Base-by-base conservation (phyloP, 2,329 filamentous ascomycete species). In the Apiospora malaysiana region DNA sequence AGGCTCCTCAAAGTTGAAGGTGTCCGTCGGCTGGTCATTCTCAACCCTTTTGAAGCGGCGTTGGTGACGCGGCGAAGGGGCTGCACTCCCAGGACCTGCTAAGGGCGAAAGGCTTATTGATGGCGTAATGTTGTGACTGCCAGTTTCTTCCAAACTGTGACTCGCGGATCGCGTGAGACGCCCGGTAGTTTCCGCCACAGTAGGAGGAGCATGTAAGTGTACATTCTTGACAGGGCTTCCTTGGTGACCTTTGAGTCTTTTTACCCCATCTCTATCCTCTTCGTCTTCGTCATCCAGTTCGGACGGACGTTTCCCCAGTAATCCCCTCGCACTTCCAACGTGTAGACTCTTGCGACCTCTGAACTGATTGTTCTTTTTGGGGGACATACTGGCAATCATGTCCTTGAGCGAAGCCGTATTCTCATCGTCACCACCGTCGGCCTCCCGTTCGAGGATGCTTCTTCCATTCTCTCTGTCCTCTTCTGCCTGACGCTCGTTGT, bases 151-250 rank as follows among this genome's bases (percentile, higher is more conserved):
- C 46, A 87, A 74, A 74, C 83, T 86, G 75, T 82, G 85, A 37
- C 83, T 83, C 56, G 82, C 78, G 32, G 89, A 85, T 37, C 87
- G 85, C 27, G 85, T 86, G 37, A 85, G 76, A 32, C 89, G 88
- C 25, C 91, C 90, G 0, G 86, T 90, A 0, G 87, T 89, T 77
- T 93, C 91, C 63, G 88, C 88, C 75, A 90, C 91, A 4, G 90
- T 88, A 9, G 90, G 91, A 18, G 91, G 92, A 68, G 90, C 90
- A 74, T 91, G 90, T 69, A 95, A 85, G 75, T 86, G 89, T 68
- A 94, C 84, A 66, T 89, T 93, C 82, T 95, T 95, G 73, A 95
- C 92, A 0, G 93, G 93, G 76, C 93, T 95, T 69, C 88, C 87
- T 79, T 93, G 89, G 71, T 89, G 90, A n/a, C 88, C 88, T 78